phyloP scores from a whole-genome alignment of 2,329 filamentous ascomycete genomes.

The Diaporthe sp. region DNA sequence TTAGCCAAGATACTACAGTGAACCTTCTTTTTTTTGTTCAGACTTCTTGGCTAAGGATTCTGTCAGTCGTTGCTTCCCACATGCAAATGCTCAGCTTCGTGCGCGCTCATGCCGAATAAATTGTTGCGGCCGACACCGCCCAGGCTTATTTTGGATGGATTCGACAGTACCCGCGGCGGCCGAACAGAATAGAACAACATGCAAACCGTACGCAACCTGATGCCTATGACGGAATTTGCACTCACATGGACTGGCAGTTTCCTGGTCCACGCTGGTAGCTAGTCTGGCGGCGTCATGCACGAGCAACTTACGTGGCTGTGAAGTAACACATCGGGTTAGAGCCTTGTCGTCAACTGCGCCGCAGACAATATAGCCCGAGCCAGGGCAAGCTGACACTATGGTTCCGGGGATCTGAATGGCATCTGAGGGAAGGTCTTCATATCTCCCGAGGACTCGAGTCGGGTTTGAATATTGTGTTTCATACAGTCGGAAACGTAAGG shows the following conservation, averaged over 20 bases:
- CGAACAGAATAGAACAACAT: not conserved
- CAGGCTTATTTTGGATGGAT: not conserved
- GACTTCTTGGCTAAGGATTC: not conserved
- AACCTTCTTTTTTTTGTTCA: too few relatives aligned
- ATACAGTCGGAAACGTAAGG: not conserved
- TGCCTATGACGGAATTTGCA: too few relatives aligned
- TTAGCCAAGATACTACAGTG: too few relatives aligned
- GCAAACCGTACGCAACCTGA: too few relatives aligned
- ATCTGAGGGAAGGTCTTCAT: not conserved
- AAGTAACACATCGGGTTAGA: not conserved
- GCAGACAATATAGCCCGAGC: not conserved
- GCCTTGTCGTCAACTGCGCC: not conserved
- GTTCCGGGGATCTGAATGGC: not conserved
- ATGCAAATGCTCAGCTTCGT: not conserved
- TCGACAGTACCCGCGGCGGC: not conserved
- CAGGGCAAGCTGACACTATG: not conserved
- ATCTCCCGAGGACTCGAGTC: not conserved
- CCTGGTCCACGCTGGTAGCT: not conserved
- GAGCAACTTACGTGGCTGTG: not conserved
- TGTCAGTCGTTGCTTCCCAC: not conserved
- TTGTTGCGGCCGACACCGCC: too few relatives aligned
- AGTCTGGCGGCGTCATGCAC: not conserved
- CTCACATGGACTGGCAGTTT: too few relatives aligned
- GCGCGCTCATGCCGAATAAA: not conserved
- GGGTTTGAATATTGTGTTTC: not conserved